Evolutionary conservation across 2,329 filamentous ascomycete species (phyloP), one percentile per base, ranked within the genome.

Genomic region (Periglandula ipomoeae): DNA sequence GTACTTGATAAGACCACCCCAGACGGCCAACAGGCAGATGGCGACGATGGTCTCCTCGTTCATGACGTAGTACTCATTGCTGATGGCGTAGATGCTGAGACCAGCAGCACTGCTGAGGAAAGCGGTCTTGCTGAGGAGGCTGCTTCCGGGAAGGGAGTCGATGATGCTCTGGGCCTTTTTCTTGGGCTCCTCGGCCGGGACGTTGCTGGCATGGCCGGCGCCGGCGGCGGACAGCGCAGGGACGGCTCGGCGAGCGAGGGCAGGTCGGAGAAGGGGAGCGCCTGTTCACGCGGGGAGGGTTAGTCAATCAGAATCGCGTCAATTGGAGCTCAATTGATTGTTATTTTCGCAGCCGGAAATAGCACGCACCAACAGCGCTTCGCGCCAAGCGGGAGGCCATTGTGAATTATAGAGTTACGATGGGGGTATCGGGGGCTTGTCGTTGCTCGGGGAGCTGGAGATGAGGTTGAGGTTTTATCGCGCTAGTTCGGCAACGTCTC

Each of bases 1-100:
- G 69, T 89, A 96, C 74, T 94, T 93, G 75, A 88, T 91, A 62
- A 95, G 79, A 55, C 84, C 89, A 65, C 78, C 85, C 85, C 95
- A 98, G 67, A 97, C 87, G 68, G 85, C 89, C 66, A 97, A 76
- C 63, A 98, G 79, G 70, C 87, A 93, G 74, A 98, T 81, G 58
- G 88, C 87, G 65, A 95, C 87, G 67, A 98, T 87, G 56, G 90
- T 87, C 79, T 98, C 93, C 80, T 98, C 93, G 77, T 98, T 98
- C 74, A 98, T 80, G 69, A 98, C 89, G 74, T 96, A 97, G 78
- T 97, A 89, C 82, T 98, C 93, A 76, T 95, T 98, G 84, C 87
- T 94, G 74, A 98, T 89, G 65, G 89, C 93, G 68, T 93, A 95
- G 70, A 95, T 81, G 64, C 87, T 90, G 61, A 95, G 73, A 74